Base-by-base conservation (phyloP, 2,329 filamentous ascomycete species). In the Dactylellina leptospora region DNA sequence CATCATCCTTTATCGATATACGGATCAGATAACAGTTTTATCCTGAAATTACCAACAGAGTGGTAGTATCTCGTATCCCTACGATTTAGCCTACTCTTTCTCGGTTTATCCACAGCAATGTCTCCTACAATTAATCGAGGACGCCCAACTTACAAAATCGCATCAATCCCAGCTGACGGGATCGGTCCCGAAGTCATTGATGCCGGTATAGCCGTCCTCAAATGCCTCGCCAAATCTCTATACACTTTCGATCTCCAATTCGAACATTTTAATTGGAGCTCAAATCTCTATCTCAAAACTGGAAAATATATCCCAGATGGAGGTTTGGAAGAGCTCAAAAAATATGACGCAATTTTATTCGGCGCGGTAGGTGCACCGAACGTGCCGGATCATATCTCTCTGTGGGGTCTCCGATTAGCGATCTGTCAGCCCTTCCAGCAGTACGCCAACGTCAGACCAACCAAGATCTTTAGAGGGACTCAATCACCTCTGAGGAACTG, bases 281-380 rank as follows among this genome's bases (percentile, higher is more conserved):
- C 86, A 0, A 85, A 87, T 13, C 86, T 83, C 0, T 90, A 88
- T 79, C 88, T 88, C 77, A 83, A 84, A 77, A 87, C 84, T 0
- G 88, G 88, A 1, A 83, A 85, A 74, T 90, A 88, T 76, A 87
- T 88, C 6, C 85, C 86, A 0, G 88, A 95, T 76, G 87, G 90
- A 77, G 91, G 92, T 73, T 89, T 97, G 76, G 82, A 83, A 11
- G 92, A 92, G 33, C 92, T 92, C 75, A 93, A 96, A 81, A 83
- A 85, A 55, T 92, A 93, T 74, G 90, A 96, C 80, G 93, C 93
- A 40, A 90, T 97, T 72, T 88, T 97, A 66, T 88, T 97, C 60
- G 93, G 93, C 76, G 92, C 93, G 76, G 96, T 97, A 78, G 93
- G 93, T 76, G 93, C 93, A 13, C 93, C 93, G 5, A 83, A 86